Evolutionary conservation across 1,284 basidiomycete species (phyloP), one percentile per base, ranked within the genome.

Genomic region (Fereydounia khargensis): DNA sequence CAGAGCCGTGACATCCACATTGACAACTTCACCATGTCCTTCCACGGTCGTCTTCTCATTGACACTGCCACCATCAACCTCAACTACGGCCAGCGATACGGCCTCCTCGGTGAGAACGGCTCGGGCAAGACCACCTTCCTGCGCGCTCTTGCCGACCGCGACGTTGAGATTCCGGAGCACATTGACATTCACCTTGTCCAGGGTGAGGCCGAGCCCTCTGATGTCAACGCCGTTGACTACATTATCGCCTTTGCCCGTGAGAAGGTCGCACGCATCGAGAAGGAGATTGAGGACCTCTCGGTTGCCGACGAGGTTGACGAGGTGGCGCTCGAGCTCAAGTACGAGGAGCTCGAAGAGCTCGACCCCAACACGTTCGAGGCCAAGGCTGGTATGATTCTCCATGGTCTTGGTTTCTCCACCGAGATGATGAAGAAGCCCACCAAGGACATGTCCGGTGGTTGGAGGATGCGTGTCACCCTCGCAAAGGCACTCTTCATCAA

Each of bases 381-480:
- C 41, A 97, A 97, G 80, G 94, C 95, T 4, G 89, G 88, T 50
- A 88, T 88, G 66, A 95, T 98, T 73, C 83, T 98, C 23, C 89
- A 95, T 74, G 95, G 94, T 86, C 85, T 98, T 32, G 94, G 94
- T 19, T 98, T 98, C 81, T 82, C 82, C 47, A 83, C 83, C 72
- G 76, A 81, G 46, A 97, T 97, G 94, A 96, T 97, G 92, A 83
- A 83, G 77, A 90, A 89, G 78, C 88, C 92, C 13, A 97, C 94
- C 42, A 94, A 91, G 79, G 94, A 97, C 77, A 95, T 98, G 90
- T 88, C 85, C 70, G 94, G 92, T 84, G 92, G 92, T 73, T 97
- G 94, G 94, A 84, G 94, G 57, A 97, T 97, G 94, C 86, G 95
- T 77, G 92, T 98, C 52, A 89, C 95, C 13, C 86, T 98, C 39